These are phyloP conservation scores for Orbilia oligospora DNA, from an alignment of 2,329 filamentous ascomycete genomes.

Conservation along the genomic window DNA sequence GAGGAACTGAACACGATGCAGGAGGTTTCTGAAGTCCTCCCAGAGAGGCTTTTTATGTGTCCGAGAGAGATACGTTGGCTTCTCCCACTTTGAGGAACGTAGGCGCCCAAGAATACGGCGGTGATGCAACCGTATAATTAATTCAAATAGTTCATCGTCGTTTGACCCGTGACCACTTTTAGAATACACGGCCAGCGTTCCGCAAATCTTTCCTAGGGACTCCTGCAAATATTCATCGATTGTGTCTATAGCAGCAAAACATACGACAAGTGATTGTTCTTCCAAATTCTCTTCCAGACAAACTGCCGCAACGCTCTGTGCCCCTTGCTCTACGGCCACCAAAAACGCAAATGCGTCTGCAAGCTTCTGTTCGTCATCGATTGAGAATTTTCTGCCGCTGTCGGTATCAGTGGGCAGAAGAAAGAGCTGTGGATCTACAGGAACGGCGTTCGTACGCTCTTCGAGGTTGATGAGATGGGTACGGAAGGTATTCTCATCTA, in stretches of 20 bases:
- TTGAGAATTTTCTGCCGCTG: constrained; percentile 55
- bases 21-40: constrained; percentile 43
- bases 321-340: constrained; percentile 64
- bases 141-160: constrained; percentile 1
- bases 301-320: constrained; percentile 64
- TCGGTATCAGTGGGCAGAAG: constrained; percentile 16
- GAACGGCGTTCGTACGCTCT: constrained; percentile 51
- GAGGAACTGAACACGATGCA: constrained; percentile 45
- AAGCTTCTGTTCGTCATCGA: constrained; percentile 64
- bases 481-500: constrained; percentile 36
- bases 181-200: background rate
- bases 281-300: constrained; percentile 64
- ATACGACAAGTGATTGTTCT: constrained; percentile 47
- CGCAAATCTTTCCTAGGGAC: constrained; percentile 15
- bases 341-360: constrained; percentile 65
- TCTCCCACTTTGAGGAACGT: constrained; percentile 48
- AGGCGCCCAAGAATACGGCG: constrained; percentile 36
- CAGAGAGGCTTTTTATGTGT: constrained; percentile 47
- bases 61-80: constrained; percentile 34
- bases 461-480: constrained; percentile 35
- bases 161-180: background rate
- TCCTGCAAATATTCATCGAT: constrained; percentile 28
- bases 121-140: constrained; percentile 23
- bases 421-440: constrained; percentile 60
- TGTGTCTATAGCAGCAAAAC: constrained; percentile 62